Evolutionary conservation across 225 moss, liverwort and hornwort genomes (phyloP).

Genomic region (Polytrichum commune): DNA sequence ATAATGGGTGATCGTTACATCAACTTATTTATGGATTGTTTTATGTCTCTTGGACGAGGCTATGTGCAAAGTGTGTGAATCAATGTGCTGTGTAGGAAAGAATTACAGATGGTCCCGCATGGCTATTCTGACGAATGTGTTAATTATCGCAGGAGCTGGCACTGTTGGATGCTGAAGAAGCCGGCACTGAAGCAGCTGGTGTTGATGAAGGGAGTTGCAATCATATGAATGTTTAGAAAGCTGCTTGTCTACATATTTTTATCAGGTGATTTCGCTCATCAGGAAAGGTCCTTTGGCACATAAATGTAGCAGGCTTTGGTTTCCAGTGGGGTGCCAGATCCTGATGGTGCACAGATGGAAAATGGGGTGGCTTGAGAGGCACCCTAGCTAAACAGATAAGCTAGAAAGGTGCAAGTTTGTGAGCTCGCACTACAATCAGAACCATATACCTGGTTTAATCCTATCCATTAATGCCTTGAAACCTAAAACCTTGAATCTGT

Average conservation of each 20-base stretch:
- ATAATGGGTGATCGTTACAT: too few species aligned
- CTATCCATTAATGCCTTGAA: too few species aligned
- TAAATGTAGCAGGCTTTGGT: background rate
- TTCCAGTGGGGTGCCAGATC: background rate
- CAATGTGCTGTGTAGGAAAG: too few species aligned
- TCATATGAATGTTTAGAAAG: background rate
- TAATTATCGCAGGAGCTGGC: slow-evolving; percentile 21
- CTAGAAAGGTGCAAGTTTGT: background rate
- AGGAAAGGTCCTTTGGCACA: background rate
- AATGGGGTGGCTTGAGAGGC: slow-evolving; percentile 3
- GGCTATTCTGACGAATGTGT: slow-evolving; percentile 10
- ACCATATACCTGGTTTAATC: background rate
- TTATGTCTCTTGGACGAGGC: too few species aligned
- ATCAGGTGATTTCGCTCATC: slow-evolving; percentile 8
- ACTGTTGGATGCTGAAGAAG: slow-evolving; percentile 8
- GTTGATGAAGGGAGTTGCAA: slow-evolving; percentile 9
- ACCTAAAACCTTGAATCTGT: background rate
- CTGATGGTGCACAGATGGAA: slow-evolving; percentile 26
- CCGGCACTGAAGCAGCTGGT: slow-evolving; percentile 8
- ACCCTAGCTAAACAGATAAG: background rate
- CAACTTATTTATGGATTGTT: too few species aligned
- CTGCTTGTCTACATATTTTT: background rate
- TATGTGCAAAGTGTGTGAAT: too few species aligned
- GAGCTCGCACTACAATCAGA: background rate
- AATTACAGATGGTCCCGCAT: too few species aligned